Conservation (phyloP, 495 filamentous ascomycete genomes). For the Bryoglossum gracile region DNA sequence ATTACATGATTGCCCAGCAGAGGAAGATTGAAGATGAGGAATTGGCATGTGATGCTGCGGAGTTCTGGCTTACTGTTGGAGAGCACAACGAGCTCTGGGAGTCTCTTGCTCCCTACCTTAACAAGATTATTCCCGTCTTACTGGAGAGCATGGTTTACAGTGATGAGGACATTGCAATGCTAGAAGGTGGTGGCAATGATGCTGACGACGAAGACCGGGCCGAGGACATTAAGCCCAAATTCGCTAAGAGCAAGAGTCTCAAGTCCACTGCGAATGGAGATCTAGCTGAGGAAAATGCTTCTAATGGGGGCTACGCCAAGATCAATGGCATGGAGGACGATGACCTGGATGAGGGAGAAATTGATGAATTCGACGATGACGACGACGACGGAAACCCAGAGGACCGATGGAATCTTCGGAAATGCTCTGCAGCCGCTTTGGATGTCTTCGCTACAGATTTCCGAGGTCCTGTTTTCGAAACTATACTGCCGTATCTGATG, state of each 20-base stretch:
- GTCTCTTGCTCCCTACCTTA: conserved; percentile 65
- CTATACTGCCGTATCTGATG: conserved; percentile 86
- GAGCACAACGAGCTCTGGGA: conserved; percentile 74
- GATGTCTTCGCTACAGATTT: conserved; percentile 93
- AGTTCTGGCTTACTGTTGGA: conserved; percentile 94
- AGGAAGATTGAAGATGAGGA: conserved; percentile 78
- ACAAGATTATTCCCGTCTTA: conserved; percentile 82
- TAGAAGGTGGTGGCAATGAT: conserved; percentile 80
- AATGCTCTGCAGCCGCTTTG: conserved; percentile 93
- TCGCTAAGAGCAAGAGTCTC: conserved; percentile 61
- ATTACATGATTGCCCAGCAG: conserved; percentile 89
- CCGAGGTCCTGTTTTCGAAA: conserved; percentile 77
- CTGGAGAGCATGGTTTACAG: conserved; percentile 95
- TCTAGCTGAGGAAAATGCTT: conserved; percentile 42
- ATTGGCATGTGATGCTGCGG: conserved; percentile 86
- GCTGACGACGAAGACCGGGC: conserved; percentile 85
- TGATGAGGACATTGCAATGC: conserved; percentile 79
- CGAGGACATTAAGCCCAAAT: conserved; percentile 88
- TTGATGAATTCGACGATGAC: conserved; percentile 69
- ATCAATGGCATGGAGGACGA: conserved; percentile 45
- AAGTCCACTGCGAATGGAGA: conserved; percentile 40
- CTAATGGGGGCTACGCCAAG: conserved; percentile 40
- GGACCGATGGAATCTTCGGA: conserved; percentile 91
- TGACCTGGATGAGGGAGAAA: conserved; percentile 85
- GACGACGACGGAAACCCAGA: conserved; percentile 73